A percentile compares a stretch with the other conserved stretches of the same genome.
Conservation (phyloP, 1,284 basidiomycete species). For the Neolentinus lepideus region DNA sequence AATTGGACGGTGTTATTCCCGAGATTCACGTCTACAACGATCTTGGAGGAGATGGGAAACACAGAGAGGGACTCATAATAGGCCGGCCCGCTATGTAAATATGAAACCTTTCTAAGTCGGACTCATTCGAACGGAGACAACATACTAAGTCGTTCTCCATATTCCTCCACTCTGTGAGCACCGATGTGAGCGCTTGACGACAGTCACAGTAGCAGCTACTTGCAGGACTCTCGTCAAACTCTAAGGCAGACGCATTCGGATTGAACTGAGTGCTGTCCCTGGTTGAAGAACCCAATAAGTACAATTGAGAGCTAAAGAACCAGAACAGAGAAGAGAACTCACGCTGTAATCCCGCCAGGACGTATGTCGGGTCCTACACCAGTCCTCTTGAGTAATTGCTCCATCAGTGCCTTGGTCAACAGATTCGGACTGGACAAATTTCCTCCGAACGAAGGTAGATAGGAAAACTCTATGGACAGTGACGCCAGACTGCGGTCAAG, state of each 20-base stretch:
- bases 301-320: too few relatives aligned
- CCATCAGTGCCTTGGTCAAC: conserved; percentile 23
- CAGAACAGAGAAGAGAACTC: conserved; percentile 4
- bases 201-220: conserved; percentile 1
- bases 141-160: conserved; percentile 23
- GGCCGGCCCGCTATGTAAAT: conserved; percentile 19
- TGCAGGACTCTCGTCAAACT: conserved; percentile 21
- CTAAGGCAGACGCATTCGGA: conserved; percentile 18
- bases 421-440: conserved; percentile 23
- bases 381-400: conserved; percentile 24
- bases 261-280: conserved; percentile 26
- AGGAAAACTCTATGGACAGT: conserved; percentile 27
- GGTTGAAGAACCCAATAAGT: background rate
- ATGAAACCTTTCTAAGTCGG: background rate
- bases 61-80: conserved; percentile 22
- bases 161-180: conserved; percentile 22
- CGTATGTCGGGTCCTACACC: conserved; percentile 24
- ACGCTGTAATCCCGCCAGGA: conserved; percentile 29
- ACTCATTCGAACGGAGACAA: background rate
- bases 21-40: conserved; percentile 25
- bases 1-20: conserved; percentile 26
- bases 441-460: conserved; percentile 24
- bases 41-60: conserved; percentile 23
- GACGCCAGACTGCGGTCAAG: conserved; percentile 24
- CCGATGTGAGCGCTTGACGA: conserved; percentile 1